Conservation (phyloP, 768 basidiomycete genomes). For the Exidia glandulosa region DNA sequence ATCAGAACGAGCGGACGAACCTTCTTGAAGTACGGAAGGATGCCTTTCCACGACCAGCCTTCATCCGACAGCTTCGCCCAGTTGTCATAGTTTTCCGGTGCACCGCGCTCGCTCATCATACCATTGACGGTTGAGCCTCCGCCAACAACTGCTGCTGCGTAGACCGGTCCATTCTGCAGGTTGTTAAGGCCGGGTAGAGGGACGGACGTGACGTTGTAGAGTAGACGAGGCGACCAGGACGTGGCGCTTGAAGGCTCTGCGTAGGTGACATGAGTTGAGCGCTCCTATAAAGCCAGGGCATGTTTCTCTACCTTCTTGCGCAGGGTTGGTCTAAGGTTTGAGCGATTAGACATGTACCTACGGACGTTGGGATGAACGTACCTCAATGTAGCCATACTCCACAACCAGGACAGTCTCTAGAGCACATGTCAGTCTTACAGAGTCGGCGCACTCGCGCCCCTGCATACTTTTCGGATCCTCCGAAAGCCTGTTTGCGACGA, state of each 20-base stretch:
- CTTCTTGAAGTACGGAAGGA: constrained; percentile 18
- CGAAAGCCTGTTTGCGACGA: constrained; percentile 26
- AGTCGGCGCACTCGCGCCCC: no score
- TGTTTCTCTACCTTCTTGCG: no score
- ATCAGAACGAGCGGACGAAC: no score
- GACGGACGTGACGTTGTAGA: background rate
- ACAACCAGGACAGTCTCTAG: background rate
- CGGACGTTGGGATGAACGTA: background rate
- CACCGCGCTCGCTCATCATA: background rate
- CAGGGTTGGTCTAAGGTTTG: no score
- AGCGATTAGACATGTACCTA: no score
- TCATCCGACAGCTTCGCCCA: constrained; percentile 15
- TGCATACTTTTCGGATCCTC: constrained; percentile 18
- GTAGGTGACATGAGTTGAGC: no score
- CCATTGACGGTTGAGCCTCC: background rate
- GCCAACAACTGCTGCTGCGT: background rate
- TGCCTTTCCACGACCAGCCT: constrained; percentile 19
- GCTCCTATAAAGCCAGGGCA: no score
- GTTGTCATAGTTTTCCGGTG: constrained; percentile 4
- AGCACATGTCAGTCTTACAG: no score
- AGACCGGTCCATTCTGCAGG: background rate
- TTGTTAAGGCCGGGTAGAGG: background rate
- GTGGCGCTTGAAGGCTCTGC: background rate
- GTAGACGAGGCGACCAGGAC: background rate
- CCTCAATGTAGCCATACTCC: background rate